Conservation (phyloP, 805 yeast genomes). For the Kuraishia borneana region DNA sequence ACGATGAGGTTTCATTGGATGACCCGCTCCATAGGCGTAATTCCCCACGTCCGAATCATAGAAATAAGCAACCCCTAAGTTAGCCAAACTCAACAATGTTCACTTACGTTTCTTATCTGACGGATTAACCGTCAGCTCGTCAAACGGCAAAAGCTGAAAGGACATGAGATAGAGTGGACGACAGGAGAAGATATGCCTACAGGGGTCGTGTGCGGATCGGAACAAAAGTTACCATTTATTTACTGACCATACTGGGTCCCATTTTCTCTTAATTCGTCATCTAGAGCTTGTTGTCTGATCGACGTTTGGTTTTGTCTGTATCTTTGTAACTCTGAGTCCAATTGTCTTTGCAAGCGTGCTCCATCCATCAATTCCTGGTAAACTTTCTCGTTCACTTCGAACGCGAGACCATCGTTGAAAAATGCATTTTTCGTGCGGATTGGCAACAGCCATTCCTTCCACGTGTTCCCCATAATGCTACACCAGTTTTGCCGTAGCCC, state of each 20-base stretch:
- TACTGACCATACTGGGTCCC: constrained; percentile 2
- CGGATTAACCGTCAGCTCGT: constrained; percentile 44
- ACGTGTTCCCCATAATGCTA: constrained; percentile 59
- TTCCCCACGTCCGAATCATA: constrained; percentile 93
- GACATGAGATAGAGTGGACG: constrained; percentile 14
- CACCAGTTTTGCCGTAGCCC: constrained; percentile 56
- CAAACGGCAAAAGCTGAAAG: constrained; percentile 48
- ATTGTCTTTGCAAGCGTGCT: constrained; percentile 31
- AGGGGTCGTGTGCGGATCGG: not conserved
- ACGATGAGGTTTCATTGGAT: constrained; percentile 98
- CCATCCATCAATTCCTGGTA: constrained; percentile 28
- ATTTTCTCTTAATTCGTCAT: constrained; percentile 1
- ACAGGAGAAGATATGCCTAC: not conserved
- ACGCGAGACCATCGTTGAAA: constrained; percentile 39
- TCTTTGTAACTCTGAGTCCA: constrained; percentile 27
- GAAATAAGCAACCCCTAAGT: constrained; percentile 58
- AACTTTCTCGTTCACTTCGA: constrained; percentile 30
- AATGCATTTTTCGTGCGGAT: constrained; percentile 5
- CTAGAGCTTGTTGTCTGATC: constrained; percentile 9
- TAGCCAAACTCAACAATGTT: not conserved
- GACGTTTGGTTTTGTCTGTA: constrained; percentile 13
- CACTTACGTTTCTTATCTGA: constrained; percentile 37
- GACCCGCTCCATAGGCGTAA: constrained; percentile 97
- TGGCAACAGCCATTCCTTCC: constrained; percentile 70
- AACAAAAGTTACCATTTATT: not conserved